Evolutionary conservation across 73 alveolate species (phyloP), one percentile per base, ranked within the genome.

Genomic region (Effrenium voratum): DNA sequence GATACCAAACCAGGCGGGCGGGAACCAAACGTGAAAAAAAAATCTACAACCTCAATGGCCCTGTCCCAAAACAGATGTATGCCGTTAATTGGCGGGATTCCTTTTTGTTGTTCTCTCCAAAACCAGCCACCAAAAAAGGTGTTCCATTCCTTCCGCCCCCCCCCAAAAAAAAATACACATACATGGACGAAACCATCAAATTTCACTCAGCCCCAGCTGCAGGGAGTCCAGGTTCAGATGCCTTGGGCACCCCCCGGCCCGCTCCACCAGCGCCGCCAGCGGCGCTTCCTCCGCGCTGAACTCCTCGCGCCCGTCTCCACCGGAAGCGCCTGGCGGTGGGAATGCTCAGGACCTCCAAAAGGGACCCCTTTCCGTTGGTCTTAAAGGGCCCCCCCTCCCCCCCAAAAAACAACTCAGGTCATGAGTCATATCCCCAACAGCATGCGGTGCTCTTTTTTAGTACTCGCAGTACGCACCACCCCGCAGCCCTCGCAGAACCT

Each of bases 231-330:
- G 38, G 34, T 80, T 19, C 94, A 85, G 94, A 45, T 43, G 38
- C 57, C 57, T 55, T 50, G 93, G 72, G 24, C 45, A 44, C 38
- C 94, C 94, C 8, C 94, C 94, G 36, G 57, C 94, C 16, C 82
- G 80, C 63, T 47, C 60, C 94, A 85, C 94, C 45, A 85, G 94
- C 60, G 57, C 43, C 44, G 94, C 59, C 32, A 85, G 47, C 63
- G 94, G 59, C 46, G 30, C 60, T 41, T 72, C 81, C 81, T 57
- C n/a, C n/a, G n/a, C n/a, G n/a, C n/a, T n/a, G n/a, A n/a, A n/a
- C n/a, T n/a, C n/a, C n/a, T n/a, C n/a, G n/a, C n/a, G n/a, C n/a
- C n/a, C n/a, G 77, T 12, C 77, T 30, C 41, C 43, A 66, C 28
- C 26, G 26, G 63, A 8, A 52, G 63, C 63, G 8, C 63, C 63